Conservation (phyloP, 805 yeast species). For the Hanseniaspora lachancei region DNA sequence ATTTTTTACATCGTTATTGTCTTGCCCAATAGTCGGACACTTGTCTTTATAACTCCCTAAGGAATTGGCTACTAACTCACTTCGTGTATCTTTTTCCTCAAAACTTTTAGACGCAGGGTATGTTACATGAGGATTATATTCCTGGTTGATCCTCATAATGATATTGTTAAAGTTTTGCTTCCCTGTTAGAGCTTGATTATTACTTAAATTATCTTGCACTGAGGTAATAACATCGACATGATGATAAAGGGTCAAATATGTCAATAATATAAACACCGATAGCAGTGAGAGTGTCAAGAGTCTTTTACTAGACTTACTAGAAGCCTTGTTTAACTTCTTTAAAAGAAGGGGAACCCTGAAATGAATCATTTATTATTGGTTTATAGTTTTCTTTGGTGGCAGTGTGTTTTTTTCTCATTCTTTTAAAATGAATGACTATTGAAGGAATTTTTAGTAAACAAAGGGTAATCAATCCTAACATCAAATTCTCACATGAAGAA, state of each 20-base stretch:
- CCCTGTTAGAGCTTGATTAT: neutral
- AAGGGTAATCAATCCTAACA: too few species aligned
- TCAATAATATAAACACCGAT: neutral
- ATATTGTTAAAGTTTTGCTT: neutral
- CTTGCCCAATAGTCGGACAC: constrained; percentile 9
- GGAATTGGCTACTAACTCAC: neutral
- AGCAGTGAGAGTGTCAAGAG: neutral
- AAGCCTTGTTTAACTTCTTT: neutral
- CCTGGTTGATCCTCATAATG: neutral
- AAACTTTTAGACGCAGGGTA: constrained; percentile 1
- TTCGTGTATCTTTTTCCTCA: constrained; percentile 4
- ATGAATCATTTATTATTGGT: neutral
- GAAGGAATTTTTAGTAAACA: neutral
- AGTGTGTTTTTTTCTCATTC: neutral
- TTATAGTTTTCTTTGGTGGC: too few species aligned
- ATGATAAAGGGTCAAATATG: neutral
- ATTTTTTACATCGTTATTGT: neutral
- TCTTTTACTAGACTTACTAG: neutral
- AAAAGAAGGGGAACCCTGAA: neutral
- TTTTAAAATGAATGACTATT: neutral
- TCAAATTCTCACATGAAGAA: too few species aligned
- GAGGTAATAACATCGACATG: neutral
- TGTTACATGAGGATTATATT: neutral
- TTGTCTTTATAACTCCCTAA: constrained; percentile 1
- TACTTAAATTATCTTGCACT: neutral